These are phyloP conservation scores for Talaromyces wortmannii DNA, from an alignment of 495 filamentous ascomycete species.

Conservation along the genomic window DNA sequence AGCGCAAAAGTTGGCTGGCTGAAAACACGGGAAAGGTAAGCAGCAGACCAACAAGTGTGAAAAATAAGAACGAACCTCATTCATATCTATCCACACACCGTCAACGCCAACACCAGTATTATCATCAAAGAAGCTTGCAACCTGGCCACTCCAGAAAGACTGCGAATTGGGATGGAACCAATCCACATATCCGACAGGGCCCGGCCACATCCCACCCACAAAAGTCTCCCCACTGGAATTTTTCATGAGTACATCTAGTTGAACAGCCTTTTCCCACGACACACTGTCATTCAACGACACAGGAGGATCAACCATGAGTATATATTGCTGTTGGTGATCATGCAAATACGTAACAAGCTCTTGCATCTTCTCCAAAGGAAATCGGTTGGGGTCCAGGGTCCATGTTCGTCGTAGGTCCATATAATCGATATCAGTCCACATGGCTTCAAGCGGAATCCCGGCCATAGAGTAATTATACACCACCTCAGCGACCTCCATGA, in stretches of 20 bases:
- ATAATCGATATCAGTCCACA: conserved; percentile 45
- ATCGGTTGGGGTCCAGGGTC: conserved; percentile 12
- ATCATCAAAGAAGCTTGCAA: background rate
- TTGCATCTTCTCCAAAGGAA: background rate
- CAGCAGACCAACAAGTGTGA: background rate
- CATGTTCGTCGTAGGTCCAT: conserved; percentile 12
- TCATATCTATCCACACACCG: conserved; percentile 18
- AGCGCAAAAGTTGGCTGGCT: conserved; percentile 55
- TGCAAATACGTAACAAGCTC: conserved; percentile 11
- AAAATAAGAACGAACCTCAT: conserved; percentile 2
- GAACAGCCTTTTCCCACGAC: background rate
- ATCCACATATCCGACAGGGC: conserved; percentile 12
- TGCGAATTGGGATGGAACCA: conserved; percentile 11
- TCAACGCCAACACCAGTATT: conserved; percentile 3
- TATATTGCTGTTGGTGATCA: conserved; percentile 10
- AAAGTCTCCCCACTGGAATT: conserved; percentile 5
- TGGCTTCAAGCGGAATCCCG: conserved; percentile 48
- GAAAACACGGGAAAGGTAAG: background rate
- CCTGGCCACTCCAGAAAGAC: conserved; percentile 8
- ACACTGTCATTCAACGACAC: conserved; percentile 6
- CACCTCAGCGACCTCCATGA: conserved; percentile 35
- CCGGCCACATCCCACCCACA: conserved; percentile 13
- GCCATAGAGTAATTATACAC: conserved; percentile 38
- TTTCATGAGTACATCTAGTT: conserved; percentile 10
- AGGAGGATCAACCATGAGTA: conserved; percentile 14